Conservation (phyloP, 495 filamentous ascomycete species). For the Durotheca rogersii region DNA sequence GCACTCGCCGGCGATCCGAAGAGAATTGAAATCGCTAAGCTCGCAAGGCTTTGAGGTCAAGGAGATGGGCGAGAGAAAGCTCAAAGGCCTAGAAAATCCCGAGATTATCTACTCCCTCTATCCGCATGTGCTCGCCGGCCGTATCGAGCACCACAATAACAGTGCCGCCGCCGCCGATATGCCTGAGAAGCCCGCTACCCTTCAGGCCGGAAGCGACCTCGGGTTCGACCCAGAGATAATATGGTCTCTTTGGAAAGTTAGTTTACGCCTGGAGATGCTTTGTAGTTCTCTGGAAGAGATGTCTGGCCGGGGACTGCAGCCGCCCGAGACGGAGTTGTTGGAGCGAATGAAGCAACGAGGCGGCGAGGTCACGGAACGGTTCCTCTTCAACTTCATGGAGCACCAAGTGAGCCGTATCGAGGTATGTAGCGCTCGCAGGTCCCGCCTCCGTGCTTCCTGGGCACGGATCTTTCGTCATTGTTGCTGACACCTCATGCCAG, state of each 20-base stretch:
- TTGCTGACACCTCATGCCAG: constrained; percentile 37
- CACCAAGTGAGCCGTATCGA: constrained; percentile 95
- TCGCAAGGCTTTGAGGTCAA: constrained; percentile 96
- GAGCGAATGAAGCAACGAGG: constrained; percentile 80
- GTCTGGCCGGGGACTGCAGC: constrained; percentile 55
- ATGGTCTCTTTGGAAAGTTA: constrained; percentile 88
- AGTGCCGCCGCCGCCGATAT: constrained; percentile 44
- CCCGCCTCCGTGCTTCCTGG: not conserved
- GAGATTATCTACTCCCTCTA: constrained; percentile 94
- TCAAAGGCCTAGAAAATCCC: constrained; percentile 97
- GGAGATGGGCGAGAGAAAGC: constrained; percentile 86
- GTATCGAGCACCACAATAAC: constrained; percentile 63
- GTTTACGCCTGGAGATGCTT: constrained; percentile 85
- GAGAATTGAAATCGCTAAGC: constrained; percentile 81
- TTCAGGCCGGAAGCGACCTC: constrained; percentile 54
- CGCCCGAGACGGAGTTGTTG: constrained; percentile 77
- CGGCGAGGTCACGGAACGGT: constrained; percentile 83
- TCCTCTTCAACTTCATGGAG: constrained; percentile 83
- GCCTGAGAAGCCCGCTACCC: constrained; percentile 46
- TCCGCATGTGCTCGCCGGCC: constrained; percentile 81
- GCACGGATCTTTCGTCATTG: not conserved
- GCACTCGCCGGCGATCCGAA: constrained; percentile 70
- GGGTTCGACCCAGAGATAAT: constrained; percentile 77
- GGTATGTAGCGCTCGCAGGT: too few species aligned
- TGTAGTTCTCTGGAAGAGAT: constrained; percentile 80